These are phyloP conservation scores for Penicillium egyptiacum DNA, from an alignment of 495 filamentous ascomycete species.

Conservation along the genomic window DNA sequence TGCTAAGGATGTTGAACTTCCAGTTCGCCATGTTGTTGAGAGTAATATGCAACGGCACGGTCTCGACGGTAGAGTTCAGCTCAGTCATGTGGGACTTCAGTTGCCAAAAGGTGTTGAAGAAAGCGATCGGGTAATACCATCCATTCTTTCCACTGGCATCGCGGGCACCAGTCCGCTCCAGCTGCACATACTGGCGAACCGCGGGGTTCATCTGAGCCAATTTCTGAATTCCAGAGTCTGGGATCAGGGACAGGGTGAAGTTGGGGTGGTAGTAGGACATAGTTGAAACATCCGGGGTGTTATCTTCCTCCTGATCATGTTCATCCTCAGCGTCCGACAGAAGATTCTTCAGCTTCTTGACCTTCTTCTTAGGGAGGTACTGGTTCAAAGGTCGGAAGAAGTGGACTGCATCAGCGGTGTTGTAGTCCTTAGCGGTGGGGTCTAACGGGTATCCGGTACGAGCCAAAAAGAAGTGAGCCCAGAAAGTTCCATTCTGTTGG, in stretches of 20 bases:
- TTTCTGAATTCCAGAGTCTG: constrained; percentile 67
- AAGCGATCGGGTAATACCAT: constrained; percentile 96
- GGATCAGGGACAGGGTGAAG: constrained; percentile 83
- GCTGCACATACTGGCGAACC: constrained; percentile 69
- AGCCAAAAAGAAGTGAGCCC: constrained; percentile 87
- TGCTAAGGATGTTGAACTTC: constrained; percentile 85
- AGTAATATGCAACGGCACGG: constrained; percentile 78
- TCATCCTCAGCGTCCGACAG: constrained; percentile 59
- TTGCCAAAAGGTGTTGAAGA: constrained; percentile 96
- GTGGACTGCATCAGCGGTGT: constrained; percentile 71
- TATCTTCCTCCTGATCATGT: constrained; percentile 51
- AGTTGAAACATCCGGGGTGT: constrained; percentile 60
- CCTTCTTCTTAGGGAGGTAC: constrained; percentile 89
- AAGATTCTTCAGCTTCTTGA: constrained; percentile 85
- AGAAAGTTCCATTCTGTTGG: constrained; percentile 90
- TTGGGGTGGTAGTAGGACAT: constrained; percentile 94
- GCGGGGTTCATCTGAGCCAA: constrained; percentile 72
- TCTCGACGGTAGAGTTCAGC: constrained; percentile 86
- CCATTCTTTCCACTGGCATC: constrained; percentile 83
- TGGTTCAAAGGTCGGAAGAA: constrained; percentile 84
- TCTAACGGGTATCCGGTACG: constrained; percentile 73
- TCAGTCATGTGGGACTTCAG: constrained; percentile 86
- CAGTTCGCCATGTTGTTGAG: constrained; percentile 81
- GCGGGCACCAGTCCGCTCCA: constrained; percentile 71
- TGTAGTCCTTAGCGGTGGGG: constrained; percentile 68